phyloP scores from a whole-genome alignment of 495 filamentous ascomycete species.

The Penicillium crystallinum region DNA sequence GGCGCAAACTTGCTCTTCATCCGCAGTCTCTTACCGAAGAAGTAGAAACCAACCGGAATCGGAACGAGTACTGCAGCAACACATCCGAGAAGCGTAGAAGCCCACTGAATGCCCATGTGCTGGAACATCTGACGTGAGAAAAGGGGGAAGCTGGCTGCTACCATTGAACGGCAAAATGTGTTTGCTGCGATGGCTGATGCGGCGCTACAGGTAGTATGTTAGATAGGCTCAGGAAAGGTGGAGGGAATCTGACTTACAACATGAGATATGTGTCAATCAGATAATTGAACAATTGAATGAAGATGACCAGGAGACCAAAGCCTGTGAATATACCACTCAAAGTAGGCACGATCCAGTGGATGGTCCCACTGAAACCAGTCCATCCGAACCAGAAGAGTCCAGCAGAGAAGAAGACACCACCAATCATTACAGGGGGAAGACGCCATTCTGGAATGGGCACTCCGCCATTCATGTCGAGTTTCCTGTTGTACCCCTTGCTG shows the following conservation, averaged over 20 bases:
- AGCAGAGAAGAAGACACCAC: constrained; percentile 64
- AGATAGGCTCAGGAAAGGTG: background rate
- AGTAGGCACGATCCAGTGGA: constrained; percentile 84
- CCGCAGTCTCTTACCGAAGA: constrained; percentile 32
- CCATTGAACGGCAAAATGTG: constrained; percentile 74
- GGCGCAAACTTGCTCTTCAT: constrained; percentile 42
- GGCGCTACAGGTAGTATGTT: constrained; percentile 38
- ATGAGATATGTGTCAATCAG: constrained; percentile 85
- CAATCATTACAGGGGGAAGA: constrained; percentile 70
- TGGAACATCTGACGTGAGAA: constrained; percentile 78
- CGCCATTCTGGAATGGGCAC: constrained; percentile 83
- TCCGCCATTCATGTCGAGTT: constrained; percentile 66
- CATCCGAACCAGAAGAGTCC: constrained; percentile 90
- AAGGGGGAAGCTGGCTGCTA: constrained; percentile 72
- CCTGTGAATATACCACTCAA: constrained; percentile 61
- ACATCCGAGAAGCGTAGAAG: constrained; percentile 69
- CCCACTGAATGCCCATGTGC: constrained; percentile 71
- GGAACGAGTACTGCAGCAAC: constrained; percentile 65
- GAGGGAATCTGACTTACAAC: constrained; percentile 54
- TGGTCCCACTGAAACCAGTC: constrained; percentile 58
- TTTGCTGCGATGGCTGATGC: constrained; percentile 87
- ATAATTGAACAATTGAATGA: constrained; percentile 81
- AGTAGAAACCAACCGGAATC: constrained; percentile 52
- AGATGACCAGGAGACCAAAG: constrained; percentile 70
- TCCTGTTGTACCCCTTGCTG: constrained; percentile 41